These are phyloP conservation scores for Juglanconis sp. DNA, from an alignment of 2,329 filamentous ascomycete species.

Conservation along the genomic window DNA sequence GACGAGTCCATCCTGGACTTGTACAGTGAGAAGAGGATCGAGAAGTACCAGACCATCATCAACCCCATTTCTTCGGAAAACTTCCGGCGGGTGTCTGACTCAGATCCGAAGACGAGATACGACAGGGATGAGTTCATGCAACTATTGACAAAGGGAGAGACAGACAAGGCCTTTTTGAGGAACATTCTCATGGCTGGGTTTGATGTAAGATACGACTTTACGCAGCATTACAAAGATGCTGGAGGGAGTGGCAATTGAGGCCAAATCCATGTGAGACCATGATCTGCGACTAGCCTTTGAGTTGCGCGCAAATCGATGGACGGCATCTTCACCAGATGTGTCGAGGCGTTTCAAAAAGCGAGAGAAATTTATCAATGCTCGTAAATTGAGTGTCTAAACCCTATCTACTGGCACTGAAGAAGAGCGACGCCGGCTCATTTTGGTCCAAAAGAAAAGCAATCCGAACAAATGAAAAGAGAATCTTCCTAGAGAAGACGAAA, in stretches of 20 bases:
- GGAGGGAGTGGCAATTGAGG: background rate
- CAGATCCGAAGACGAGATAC: slow-evolving; percentile 36
- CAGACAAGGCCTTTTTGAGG: slow-evolving; percentile 30
- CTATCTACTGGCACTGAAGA: background rate
- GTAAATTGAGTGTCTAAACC: background rate
- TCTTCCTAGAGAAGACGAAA: no score
- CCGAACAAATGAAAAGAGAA: no score
- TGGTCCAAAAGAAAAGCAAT: no score
- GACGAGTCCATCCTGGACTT: slow-evolving; percentile 42
- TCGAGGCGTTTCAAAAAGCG: no score
- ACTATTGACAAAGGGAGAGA: slow-evolving; percentile 33
- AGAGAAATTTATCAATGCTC: background rate
- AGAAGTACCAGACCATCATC: slow-evolving; percentile 43
- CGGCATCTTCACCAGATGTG: no score
- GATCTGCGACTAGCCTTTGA: no score
- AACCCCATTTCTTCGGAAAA: slow-evolving; percentile 42
- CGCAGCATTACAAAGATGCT: slow-evolving; percentile 37
- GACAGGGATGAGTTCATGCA: slow-evolving; percentile 39
- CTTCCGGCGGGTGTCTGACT: slow-evolving; percentile 40
- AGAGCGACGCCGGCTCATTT: no score
- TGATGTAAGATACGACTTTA: slow-evolving; percentile 41
- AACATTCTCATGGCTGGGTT: slow-evolving; percentile 34
- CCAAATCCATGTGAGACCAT: background rate
- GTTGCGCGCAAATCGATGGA: background rate
- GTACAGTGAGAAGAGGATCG: slow-evolving; percentile 43